Base-by-base conservation (phyloP, 2,329 filamentous ascomycete genomes). In the Monilinia aucupariae region DNA sequence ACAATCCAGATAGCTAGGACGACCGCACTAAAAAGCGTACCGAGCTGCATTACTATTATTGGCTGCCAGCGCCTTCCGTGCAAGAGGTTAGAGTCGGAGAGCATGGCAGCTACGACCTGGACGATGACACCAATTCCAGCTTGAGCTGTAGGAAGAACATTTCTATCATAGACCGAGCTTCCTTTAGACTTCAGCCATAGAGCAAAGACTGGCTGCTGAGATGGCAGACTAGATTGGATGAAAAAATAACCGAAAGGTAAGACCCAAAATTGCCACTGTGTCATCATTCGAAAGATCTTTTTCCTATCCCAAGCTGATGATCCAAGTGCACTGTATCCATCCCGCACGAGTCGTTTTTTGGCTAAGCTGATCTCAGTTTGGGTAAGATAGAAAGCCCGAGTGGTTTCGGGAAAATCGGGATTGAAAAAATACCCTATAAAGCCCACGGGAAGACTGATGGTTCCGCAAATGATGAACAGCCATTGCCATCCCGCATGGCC, bases 381-480 rank as follows among this genome's bases (percentile, higher is more conserved):
- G 1, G 61, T 43, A 3, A 79, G 70, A 64, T 78, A 79, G 6
- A 75, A 76, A 0, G 77, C 76, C 39, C 66, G 71, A 1, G 74
- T 77, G 12, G 73, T 78, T 48, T 72, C 71, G 6, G 77, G 77
- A 0, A 77, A 77, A 60, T 79, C 74, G 1, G 76, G 76, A 62
- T 76, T 77, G 62, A 77, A 73, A 13, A 80, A 61, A 66, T 80
- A 80, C 30, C 81, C 81, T 63, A 82, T 82, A 1, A 82, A 47
- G 1, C 81, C 81, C 2, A 85, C 75, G 0, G 82, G 82, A 1
- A 85, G 61, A 8, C 80, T 82, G 61, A 85, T 80, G 25, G 82
- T 73, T 1, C 81, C 81, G 65, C 83, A 81, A 47, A 82, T 76
- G 37, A 76, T 74, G 53, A 79, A 81, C 3, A 80, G 71, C 78